Percentiles rank a stretch among this genome's conserved stretches.
Evolutionary conservation across 768 basidiomycete genomes (phyloP).

Genomic region (Xanthoconium stramineum): DNA sequence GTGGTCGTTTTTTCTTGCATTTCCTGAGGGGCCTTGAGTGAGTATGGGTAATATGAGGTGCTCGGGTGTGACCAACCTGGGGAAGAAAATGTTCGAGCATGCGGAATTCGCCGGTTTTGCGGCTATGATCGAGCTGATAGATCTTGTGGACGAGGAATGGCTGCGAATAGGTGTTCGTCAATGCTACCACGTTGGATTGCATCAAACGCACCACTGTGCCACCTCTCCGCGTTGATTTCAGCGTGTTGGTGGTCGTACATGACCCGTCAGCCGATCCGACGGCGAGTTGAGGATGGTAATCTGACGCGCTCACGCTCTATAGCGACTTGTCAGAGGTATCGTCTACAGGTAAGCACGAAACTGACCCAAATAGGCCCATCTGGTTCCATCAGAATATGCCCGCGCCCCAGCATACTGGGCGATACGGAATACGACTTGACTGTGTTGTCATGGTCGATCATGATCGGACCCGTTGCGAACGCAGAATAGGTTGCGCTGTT

Average conservation of each 20-base stretch:
- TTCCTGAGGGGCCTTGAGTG: conserved; percentile 36
- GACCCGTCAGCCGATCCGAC: conserved; percentile 83
- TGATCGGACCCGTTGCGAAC: conserved; percentile 65
- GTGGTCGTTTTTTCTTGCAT: conserved; percentile 36
- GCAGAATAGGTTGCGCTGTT: conserved; percentile 64
- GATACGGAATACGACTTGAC: conserved; percentile 73
- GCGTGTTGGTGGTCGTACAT: conserved; percentile 68
- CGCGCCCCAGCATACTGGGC: conserved; percentile 69
- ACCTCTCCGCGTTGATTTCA: conserved; percentile 65
- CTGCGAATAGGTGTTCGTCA: conserved; percentile 32
- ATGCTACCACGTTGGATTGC: not conserved
- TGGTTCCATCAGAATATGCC: conserved; percentile 69
- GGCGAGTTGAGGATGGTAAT: conserved; percentile 85
- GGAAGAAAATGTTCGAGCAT: conserved; percentile 89
- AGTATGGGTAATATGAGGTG: not conserved
- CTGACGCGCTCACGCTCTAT: conserved; percentile 71
- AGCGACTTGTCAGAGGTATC: not conserved
- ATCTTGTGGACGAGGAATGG: conserved; percentile 77
- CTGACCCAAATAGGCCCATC: conserved; percentile 82
- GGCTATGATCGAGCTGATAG: conserved; percentile 86
- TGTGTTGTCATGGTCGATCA: conserved; percentile 80
- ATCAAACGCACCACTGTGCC: conserved; percentile 59
- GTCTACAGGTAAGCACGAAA: not conserved
- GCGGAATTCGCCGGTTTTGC: conserved; percentile 67
- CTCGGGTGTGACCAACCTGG: conserved; percentile 40